Base-by-base conservation (phyloP, 768 basidiomycete genomes). In the Macrolepiota fuliginosa region DNA sequence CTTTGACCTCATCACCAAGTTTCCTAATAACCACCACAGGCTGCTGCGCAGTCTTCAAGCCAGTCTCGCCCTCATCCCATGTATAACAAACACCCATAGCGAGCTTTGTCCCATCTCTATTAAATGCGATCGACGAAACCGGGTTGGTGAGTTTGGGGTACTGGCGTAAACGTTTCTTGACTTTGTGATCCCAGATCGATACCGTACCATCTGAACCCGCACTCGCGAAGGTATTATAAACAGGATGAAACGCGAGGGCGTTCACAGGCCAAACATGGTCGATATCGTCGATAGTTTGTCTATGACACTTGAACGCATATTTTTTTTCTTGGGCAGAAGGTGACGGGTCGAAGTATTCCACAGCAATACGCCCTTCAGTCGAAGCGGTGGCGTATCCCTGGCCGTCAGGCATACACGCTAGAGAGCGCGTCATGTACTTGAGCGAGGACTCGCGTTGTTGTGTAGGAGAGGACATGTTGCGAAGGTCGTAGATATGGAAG, bases 181-280 rank as follows among this genome's bases (percentile, higher is more conserved):
- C 90, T 65, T 90, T 89, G 74, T 96, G 94, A 71, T 98, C 97
- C 97, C 97, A 99, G 62, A 98, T 88, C 0, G 94, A 94, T 46
- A 98, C 92, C 1, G 91, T 91, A 0, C 89, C 89, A 72, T 99
- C 97, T 0, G 94, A 96, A 39, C 97, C 97, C 2, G 90, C 96
- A 0, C 96, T 96, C 0, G 94, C 94, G 67, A 99, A 97, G 0
- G 96, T 98, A 72, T 94, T 96, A 77, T 70, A 95, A 83, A 82
- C 77, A 0, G 96, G 95, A 69, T 98, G 95, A 79, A 98, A 98
- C 0, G 95, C 93, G 29, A 99, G 83, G 0, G 94, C 85, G 68
- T 98, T 97, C 63, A 98, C 96, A 0, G 96, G 95, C 86, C 93
- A 98, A 22, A 98, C 96, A 66, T 95, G 92, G 72, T 99, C 97